Evolutionary conservation across 495 filamentous ascomycete genomes (phyloP), one percentile per base, ranked within the genome.

Genomic region (Lophiotrema nucula): DNA sequence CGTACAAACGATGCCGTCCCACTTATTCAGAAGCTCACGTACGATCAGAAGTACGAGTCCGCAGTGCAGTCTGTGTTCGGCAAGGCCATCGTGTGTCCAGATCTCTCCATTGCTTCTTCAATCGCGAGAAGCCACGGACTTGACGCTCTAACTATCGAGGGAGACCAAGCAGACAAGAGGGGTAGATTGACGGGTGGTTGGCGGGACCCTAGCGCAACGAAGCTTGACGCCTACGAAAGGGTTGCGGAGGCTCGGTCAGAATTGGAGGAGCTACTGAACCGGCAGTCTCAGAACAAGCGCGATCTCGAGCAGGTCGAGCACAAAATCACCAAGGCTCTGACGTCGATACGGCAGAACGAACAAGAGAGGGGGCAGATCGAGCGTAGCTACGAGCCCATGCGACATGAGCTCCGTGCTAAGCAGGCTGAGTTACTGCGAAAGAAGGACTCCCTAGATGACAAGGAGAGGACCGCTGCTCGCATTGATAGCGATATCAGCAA

Each of bases 31-130:
- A 96, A 95, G 72, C 76, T 99, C 52, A 82, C 86, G 57, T 97
- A 82, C 63, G 86, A 96, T 53, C 73, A 77, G 2, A 76, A 75
- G 39, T 96, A 88, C 61, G 89, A 92, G 46, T 85, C 82, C 58
- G 93, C 93, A 0, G 92, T 97, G 70, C 83, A 87, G 64, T 90
- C 96, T 62, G 88, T 97, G 4, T 97, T 99, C 74, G 93, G 92
- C 19, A 93, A 91, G 65, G 95, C 91, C 1, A 89, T 97, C 50
- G 85, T 99, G 58, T 97, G 95, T 62, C 91, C 91, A 2, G 92
- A 88, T 66, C 75, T 99, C 15, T 79, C 87, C 39, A 81, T 96
- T 49, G 90, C 89, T 5, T 81, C 87, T 8, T 88, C 95, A 66
- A 97, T 96, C 67, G 89, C 93, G 11, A 82, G 92, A 60, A 92